Evolutionary conservation across 495 filamentous ascomycete genomes (phyloP), one percentile per base, ranked within the genome.

Genomic region (Lentithecium fluviatile): DNA sequence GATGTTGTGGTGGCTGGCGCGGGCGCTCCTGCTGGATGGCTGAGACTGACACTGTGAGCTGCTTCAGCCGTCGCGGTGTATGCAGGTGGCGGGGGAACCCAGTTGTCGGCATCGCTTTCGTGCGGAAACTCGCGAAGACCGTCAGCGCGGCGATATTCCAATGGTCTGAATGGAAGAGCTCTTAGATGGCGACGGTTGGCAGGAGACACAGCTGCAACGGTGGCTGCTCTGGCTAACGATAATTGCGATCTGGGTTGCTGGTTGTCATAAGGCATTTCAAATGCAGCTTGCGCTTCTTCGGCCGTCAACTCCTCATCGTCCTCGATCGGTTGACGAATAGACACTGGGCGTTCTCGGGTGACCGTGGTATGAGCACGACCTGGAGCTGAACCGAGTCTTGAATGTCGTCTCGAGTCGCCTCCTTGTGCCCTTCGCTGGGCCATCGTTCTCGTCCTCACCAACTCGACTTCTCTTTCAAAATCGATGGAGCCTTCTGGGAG

Each of bases 41-140:
- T 67, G 24, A 67, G 38, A 37, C 64, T 67, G 40, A 63, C 46
- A 46, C 55, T 67, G 2, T 56, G 34, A 26, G 64, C 53, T 46
- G 54, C 64, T 6, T 89, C 85, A 29, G 88, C 77, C 13, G 90
- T 84, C 13, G 82, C 83, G 19, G 84, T 82, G 66, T 96, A 96
- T 7, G 90, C 89, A 12, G 91, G 91, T n/a, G 91, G 91, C 0
- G 91, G 91, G 21, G 91, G 88, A 6, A 92, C 89, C 91, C 91
- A 96, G 60, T 92, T 89, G 63, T 96, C 91, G 3, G 90, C 90
- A 69, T 95, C 89, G 59, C 88, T 91, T 71, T 95, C 90, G 73
- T 95, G 88, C 11, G 91, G 91, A 58, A 88, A 80, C 55, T 89
- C 80, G 17, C 80, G 75, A 34, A 85, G 78, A 13, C 85, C 86